These are phyloP conservation scores for Tolypocladium capitatum DNA, from an alignment of 2,329 filamentous ascomycete species.

Conservation along the genomic window DNA sequence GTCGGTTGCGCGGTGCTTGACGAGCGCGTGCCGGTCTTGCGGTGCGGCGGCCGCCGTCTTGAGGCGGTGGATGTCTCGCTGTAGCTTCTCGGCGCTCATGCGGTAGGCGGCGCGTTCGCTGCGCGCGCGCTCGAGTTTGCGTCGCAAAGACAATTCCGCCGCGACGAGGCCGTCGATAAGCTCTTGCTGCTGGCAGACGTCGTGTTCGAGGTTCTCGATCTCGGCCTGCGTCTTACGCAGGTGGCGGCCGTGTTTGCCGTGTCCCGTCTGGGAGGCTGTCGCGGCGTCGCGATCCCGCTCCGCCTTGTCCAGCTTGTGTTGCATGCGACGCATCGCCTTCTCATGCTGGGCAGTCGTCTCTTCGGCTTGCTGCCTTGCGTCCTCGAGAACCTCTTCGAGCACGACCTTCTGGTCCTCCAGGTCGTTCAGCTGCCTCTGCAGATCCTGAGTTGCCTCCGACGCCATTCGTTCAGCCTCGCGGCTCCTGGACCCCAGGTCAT, in stretches of 20 bases:
- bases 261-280: conserved; percentile 22
- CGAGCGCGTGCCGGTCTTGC: conserved; percentile 7
- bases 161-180: conserved; percentile 43
- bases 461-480: conserved; percentile 37
- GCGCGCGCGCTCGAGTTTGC: conserved; percentile 57
- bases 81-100: conserved; percentile 39
- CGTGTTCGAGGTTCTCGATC: conserved; percentile 56
- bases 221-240: conserved; percentile 51
- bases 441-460: conserved; percentile 27
- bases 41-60: conserved; percentile 23
- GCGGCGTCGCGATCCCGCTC: conserved; percentile 31
- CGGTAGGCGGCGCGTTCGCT: conserved; percentile 48
- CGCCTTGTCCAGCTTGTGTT: conserved; percentile 37
- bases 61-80: conserved; percentile 35
- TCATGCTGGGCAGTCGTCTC: conserved; percentile 30
- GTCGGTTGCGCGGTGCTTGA: conserved; percentile 25
- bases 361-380: conserved; percentile 38
- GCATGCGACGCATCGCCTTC: conserved; percentile 27
- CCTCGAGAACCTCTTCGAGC: conserved; percentile 44
- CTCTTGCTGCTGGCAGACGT: conserved; percentile 55
- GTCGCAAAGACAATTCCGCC: conserved; percentile 46
- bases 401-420: conserved; percentile 45
- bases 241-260: conserved; percentile 42
- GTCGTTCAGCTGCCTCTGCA: conserved; percentile 42
- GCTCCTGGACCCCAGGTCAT: conserved; percentile 37